Conservation (phyloP, 441 rosid genomes). For the Adansonia grandidieri region DNA sequence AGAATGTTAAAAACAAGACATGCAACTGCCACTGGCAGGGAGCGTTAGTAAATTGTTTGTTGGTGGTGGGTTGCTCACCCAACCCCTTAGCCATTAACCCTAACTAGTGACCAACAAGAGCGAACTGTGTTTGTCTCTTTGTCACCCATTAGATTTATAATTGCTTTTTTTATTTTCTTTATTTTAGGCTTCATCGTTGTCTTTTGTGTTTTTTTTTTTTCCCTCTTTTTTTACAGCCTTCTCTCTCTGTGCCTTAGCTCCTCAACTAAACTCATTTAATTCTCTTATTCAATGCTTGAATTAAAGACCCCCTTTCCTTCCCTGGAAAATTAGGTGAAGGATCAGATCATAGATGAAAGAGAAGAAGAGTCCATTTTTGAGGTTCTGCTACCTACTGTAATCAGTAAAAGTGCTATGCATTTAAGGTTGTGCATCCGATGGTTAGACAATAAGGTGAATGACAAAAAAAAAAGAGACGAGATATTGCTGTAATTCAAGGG, state of each 20-base stretch:
- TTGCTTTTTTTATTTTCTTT: no score
- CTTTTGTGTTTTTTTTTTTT: not conserved
- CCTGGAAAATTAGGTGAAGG: constrained; percentile 33
- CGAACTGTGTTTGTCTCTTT: not conserved
- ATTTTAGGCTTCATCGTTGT: not conserved
- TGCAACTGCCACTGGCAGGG: not conserved
- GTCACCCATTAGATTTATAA: not conserved
- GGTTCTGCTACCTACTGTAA: no score
- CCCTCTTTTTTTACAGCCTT: constrained; percentile 8
- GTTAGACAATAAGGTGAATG: constrained; percentile 8
- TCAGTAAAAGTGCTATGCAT: constrained; percentile 27
- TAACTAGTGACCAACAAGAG: not conserved
- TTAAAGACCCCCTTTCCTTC: constrained; percentile 38
- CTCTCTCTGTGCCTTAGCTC: constrained; percentile 39
- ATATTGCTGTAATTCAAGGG: constrained; percentile 37
- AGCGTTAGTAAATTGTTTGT: constrained; percentile 33
- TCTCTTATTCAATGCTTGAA: constrained; percentile 54
- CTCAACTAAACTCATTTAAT: constrained; percentile 84
- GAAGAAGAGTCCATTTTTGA: no score
- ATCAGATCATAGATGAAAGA: no score
- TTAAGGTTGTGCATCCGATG: constrained; percentile 45
- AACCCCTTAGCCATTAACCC: constrained; percentile 40
- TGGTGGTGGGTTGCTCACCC: constrained; percentile 43
- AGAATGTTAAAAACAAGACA: not conserved
- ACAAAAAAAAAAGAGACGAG: constrained; percentile 12